Evolutionary conservation across 495 filamentous ascomycete species (phyloP).

Genomic region (Aspergillus baeticus): DNA sequence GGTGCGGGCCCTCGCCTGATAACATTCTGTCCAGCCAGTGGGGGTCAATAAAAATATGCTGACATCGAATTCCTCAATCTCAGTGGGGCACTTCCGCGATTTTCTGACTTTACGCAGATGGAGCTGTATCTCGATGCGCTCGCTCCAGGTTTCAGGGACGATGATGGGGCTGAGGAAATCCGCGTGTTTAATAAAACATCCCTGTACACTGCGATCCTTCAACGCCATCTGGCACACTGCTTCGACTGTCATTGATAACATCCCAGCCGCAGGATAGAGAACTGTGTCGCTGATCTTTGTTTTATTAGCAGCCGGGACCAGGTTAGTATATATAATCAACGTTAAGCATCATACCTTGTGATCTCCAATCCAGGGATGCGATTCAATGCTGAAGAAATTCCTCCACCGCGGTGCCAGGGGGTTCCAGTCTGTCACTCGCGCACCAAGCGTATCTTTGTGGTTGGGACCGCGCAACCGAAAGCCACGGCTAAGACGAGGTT

Average conservation of each 20-base stretch:
- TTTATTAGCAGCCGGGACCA: no score
- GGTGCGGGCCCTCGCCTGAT: constrained; percentile 26
- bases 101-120: constrained; percentile 24
- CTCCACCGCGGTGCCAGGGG: constrained; percentile 34
- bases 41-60: background rate
- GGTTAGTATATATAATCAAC: background rate
- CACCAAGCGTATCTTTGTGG: constrained; percentile 16
- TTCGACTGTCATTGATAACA: constrained; percentile 32
- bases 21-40: constrained; percentile 27
- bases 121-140: constrained; percentile 24
- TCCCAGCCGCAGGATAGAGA: constrained; percentile 32
- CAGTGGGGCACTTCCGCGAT: constrained; percentile 11
- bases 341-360: constrained; percentile 22
- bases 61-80: background rate
- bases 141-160: constrained; percentile 21
- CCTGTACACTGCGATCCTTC: constrained; percentile 18
- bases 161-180: constrained; percentile 33
- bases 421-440: constrained; percentile 16
- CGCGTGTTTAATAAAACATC: constrained; percentile 31
- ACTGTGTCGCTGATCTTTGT: constrained; percentile 17
- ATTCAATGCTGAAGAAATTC: constrained; percentile 25
- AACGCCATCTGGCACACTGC: constrained; percentile 24
- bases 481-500: constrained; percentile 10
- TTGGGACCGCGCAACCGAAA: background rate
- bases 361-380: constrained; percentile 42